Evolutionary conservation across 495 filamentous ascomycete species (phyloP).

Genomic region (Pyrenopolyporus hunteri): DNA sequence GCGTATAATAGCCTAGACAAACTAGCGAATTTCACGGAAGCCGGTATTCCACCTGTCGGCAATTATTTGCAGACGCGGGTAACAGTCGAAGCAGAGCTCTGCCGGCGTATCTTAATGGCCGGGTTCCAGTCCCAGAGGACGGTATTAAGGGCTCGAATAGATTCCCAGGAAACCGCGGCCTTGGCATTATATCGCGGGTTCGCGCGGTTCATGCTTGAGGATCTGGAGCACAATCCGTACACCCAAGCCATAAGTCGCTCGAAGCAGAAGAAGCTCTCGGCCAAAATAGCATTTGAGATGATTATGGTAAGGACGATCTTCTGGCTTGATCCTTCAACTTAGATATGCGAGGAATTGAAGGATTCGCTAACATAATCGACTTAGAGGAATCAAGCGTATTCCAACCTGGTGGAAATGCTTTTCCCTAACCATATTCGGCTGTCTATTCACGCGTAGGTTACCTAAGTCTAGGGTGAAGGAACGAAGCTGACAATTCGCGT

Average conservation of each 20-base stretch:
- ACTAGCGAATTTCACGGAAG: slow-evolving; percentile 1
- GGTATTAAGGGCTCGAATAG: slow-evolving; percentile 43
- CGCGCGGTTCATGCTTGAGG: slow-evolving; percentile 55
- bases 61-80: slow-evolving; percentile 41
- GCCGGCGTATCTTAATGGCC: slow-evolving; percentile 46
- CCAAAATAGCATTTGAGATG: slow-evolving; percentile 47
- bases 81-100: slow-evolving; percentile 46
- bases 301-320: slow-evolving; percentile 27
- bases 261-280: slow-evolving; percentile 45
- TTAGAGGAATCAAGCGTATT: slow-evolving; percentile 50
- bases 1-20: slow-evolving; percentile 1
- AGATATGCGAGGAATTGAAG: not conserved
- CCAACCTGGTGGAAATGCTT: slow-evolving; percentile 48
- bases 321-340: not conserved
- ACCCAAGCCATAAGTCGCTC: slow-evolving; percentile 34
- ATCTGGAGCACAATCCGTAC: slow-evolving; percentile 43
- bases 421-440: slow-evolving; percentile 48
- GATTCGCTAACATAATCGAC: not conserved
- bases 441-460: slow-evolving; percentile 47
- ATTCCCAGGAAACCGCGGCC: slow-evolving; percentile 41
- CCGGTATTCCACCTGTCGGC: slow-evolving; percentile 28
- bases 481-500: slow-evolving; percentile 4
- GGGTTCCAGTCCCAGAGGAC: slow-evolving; percentile 38
- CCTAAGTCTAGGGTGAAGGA: not conserved
- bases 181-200: slow-evolving; percentile 53